Conservation (phyloP, 352 stramenopile species). For the Pythium periplocum region DNA sequence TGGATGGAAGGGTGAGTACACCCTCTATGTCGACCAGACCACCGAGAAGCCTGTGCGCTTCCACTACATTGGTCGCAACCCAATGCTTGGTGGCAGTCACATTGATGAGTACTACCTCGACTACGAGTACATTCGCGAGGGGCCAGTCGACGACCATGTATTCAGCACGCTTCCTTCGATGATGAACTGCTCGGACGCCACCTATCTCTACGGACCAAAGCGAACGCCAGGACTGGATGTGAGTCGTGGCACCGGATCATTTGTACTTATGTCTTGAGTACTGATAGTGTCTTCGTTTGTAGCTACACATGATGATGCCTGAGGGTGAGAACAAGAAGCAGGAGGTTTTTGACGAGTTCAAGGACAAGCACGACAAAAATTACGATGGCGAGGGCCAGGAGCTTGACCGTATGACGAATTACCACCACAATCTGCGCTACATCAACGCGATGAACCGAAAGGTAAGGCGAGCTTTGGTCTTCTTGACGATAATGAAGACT, state of each 20-base stretch:
- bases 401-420: conserved; percentile 50
- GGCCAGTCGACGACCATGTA: conserved; percentile 54
- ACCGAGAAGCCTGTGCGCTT: conserved; percentile 77
- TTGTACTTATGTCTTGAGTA: no score
- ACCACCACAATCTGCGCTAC: conserved; percentile 80
- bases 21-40: conserved; percentile 76
- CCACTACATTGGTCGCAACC: conserved; percentile 83
- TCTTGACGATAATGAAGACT: background rate
- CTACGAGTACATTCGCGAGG: conserved; percentile 83
- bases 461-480: conserved; percentile 19
- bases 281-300: background rate
- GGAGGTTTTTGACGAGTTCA: conserved; percentile 64
- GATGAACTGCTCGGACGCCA: conserved; percentile 81
- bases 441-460: conserved; percentile 85
- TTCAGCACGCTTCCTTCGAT: conserved; percentile 61
- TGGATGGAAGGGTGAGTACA: conserved; percentile 80
- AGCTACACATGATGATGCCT: conserved; percentile 83
- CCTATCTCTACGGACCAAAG: conserved; percentile 40
- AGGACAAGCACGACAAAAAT: conserved; percentile 44
- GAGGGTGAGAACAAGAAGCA: conserved; percentile 54
- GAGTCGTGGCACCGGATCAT: conserved; percentile 11
- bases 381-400: conserved; percentile 48
- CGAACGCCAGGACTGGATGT: conserved; percentile 62
- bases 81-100: conserved; percentile 81
- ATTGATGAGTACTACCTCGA: conserved; percentile 90